These are phyloP conservation scores for Aspergillus glaucus DNA, from an alignment of 2,329 filamentous ascomycete species.

Conservation along the genomic window DNA sequence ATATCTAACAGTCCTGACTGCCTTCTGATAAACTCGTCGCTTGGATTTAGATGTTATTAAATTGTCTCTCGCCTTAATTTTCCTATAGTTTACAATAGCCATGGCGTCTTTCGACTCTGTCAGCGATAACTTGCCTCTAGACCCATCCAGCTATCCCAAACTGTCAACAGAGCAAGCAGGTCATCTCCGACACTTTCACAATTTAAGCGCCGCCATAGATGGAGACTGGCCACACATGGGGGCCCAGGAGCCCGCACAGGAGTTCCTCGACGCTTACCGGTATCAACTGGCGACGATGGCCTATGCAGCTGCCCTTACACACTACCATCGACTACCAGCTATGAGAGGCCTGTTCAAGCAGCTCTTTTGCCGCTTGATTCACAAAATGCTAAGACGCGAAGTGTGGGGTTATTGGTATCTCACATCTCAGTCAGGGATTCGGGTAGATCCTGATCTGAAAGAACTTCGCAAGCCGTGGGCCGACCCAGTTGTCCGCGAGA, in stretches of 20 bases:
- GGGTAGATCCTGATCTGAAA: slow-evolving; percentile 31
- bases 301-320: slow-evolving; percentile 32
- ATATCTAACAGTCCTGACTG: no score
- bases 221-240: slow-evolving; percentile 4
- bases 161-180: not conserved
- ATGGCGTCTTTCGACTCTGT: not conserved
- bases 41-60: no score
- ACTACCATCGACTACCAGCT: slow-evolving; percentile 36
- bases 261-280: slow-evolving; percentile 24
- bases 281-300: slow-evolving; percentile 40
- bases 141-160: not conserved
- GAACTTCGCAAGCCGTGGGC: slow-evolving; percentile 39
- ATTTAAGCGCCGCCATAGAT: not conserved
- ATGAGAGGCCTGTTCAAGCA: slow-evolving; percentile 29
- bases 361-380: slow-evolving; percentile 30
- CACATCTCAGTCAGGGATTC: slow-evolving; percentile 29
- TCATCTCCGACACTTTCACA: not conserved
- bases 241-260: slow-evolving; percentile 31
- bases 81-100: no score
- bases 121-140: not conserved
- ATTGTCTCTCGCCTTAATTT: no score
- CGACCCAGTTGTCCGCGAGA: slow-evolving; percentile 35
- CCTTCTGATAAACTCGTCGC: no score
- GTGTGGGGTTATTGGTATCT: slow-evolving; percentile 42
- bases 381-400: slow-evolving; percentile 38